phyloP scores from a whole-genome alignment of 2,329 filamentous ascomycete species.

The Tolypocladium endophyticum region DNA sequence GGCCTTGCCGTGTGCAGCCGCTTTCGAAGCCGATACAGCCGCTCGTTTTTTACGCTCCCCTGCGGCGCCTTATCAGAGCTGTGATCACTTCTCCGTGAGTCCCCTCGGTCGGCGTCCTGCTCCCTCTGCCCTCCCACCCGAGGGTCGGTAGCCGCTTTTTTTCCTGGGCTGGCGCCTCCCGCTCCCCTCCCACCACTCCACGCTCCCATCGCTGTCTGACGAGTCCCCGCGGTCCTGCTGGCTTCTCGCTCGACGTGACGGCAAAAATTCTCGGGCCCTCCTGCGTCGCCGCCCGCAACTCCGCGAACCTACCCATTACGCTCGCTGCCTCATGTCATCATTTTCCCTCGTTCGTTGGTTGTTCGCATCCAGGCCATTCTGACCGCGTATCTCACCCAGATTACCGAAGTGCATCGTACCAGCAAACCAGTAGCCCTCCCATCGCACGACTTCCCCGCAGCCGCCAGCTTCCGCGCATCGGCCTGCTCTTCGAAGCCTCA shows the following conservation, averaged over 20 bases:
- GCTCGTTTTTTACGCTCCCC: slow-evolving; percentile 7
- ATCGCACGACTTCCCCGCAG: slow-evolving; percentile 16
- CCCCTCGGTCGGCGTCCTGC: slow-evolving; percentile 10
- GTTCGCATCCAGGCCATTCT: background rate
- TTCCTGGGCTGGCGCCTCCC: slow-evolving; percentile 2
- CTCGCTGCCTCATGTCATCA: background rate
- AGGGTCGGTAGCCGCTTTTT: slow-evolving; percentile 5
- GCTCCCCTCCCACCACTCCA: slow-evolving; percentile 1
- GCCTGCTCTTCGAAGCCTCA: slow-evolving; percentile 14
- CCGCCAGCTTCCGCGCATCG: slow-evolving; percentile 17
- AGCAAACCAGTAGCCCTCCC: slow-evolving; percentile 12
- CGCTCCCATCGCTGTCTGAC: background rate
- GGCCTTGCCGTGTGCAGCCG: background rate
- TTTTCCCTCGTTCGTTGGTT: background rate
- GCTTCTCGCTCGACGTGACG: background rate
- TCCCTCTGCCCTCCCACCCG: slow-evolving; percentile 1
- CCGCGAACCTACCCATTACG: background rate
- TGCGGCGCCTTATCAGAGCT: slow-evolving; percentile 12
- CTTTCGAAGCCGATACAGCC: slow-evolving; percentile 1
- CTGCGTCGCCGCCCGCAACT: background rate
- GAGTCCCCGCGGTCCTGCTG: background rate
- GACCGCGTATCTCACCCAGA: slow-evolving; percentile 6
- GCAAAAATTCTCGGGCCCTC: background rate
- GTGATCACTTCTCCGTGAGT: slow-evolving; percentile 31
- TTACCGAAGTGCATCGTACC: slow-evolving; percentile 22